Conservation (phyloP, 306 rosid species). For the Cucurbita pepo region DNA sequence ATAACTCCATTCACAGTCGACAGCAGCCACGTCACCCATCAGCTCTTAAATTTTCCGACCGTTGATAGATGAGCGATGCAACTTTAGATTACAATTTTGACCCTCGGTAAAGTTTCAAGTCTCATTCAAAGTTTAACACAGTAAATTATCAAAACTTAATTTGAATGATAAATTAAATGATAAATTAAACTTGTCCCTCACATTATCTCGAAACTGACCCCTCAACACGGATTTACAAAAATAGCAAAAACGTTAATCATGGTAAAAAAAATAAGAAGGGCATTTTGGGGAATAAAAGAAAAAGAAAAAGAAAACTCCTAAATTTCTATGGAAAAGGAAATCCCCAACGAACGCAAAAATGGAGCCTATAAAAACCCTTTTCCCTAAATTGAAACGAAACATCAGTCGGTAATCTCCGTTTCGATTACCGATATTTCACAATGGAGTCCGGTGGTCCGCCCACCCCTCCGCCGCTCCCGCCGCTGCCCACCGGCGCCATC, state of each 20-base stretch:
- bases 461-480: slow-evolving; percentile 8
- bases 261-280: neutral
- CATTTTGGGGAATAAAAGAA: neutral
- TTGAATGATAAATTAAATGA: too few relatives aligned
- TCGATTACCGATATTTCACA: neutral
- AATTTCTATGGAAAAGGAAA: neutral
- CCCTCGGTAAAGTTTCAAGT: neutral
- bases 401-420: neutral
- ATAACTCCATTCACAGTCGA: neutral
- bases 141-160: neutral
- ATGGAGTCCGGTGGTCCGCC: slow-evolving; percentile 33
- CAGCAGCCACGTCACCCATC: neutral
- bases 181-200: neutral
- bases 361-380: neutral
- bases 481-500: slow-evolving; percentile 6
- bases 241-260: neutral
- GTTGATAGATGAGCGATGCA: neutral
- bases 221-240: neutral
- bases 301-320: neutral
- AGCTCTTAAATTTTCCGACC: neutral
- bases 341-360: neutral
- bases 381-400: neutral
- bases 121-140: too few relatives aligned
- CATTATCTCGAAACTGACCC: neutral
- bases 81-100: neutral